Base-by-base conservation (phyloP, 164 flowering plant genomes). In the Houttuynia cordata region DNA sequence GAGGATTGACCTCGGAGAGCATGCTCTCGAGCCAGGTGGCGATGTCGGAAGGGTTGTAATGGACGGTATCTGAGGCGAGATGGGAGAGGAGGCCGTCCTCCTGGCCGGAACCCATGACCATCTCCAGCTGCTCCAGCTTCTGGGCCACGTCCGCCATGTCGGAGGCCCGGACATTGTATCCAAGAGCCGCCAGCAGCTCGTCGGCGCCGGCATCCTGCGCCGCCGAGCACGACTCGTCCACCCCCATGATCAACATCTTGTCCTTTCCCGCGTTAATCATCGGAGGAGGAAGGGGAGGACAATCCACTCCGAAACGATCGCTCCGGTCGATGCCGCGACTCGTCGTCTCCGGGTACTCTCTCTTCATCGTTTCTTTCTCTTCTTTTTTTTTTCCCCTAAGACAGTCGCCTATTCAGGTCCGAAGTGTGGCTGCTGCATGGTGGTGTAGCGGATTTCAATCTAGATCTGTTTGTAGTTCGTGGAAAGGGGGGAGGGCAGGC, bases 91-190 rank as follows among this genome's bases (percentile, higher is more conserved):
- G 42, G 3, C 76, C 83, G 47, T 85, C 88, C 50, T 79, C 83
- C 13, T 73, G 76, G 59, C 75, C 77, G n/a, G 60, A 61, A 0
- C 77, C 82, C 76, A 91, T 74, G 6, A 68, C 88, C 81, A 76
- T 76, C 65, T 88, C 96, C 6, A 91, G 71, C 76, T 83, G 90
- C 69, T 91, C 87, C 8, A 91, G 76, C 70, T 83, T 86, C 61
- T 74, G 82, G 8, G 94, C 97, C 0, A 91, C 88, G 7, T 83
- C 86, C 1, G 83, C 86, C 97, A 91, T 88, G 57, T 88, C 94
- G 1, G 97, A 81, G 0, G 84, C 63, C 60, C 74, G 72, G 15
- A 91, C 90, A 61, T 83, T 83, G 82, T 88, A 91, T 0, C 97
- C 97, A 56, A 91, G 59, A 10, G 76, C 90, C 7, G 83, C 94